phyloP scores from a whole-genome alignment of 2,329 filamentous ascomycete species.

The Arthrobotrys pseudoclavata region DNA sequence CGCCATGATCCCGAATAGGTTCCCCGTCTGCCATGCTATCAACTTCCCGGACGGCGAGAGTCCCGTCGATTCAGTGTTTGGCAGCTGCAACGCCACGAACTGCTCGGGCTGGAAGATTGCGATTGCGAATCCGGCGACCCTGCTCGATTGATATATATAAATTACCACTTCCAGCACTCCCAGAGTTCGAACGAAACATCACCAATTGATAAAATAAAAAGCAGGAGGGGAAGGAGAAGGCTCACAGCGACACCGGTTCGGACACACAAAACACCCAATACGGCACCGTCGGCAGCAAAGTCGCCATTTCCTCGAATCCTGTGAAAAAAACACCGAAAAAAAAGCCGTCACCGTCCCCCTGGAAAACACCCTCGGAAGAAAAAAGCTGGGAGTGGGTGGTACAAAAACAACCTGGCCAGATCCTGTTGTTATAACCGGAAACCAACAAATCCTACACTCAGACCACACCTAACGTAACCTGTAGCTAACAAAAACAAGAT shows the following conservation, averaged over 20 bases:
- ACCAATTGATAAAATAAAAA: background rate
- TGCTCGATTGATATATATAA: conserved; percentile 14
- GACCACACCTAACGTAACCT: background rate
- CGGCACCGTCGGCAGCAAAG: conserved; percentile 59
- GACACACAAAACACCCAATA: conserved; percentile 59
- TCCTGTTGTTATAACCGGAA: background rate
- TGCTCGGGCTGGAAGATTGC: conserved; percentile 48
- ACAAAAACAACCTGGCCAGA: conserved; percentile 7
- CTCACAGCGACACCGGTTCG: conserved; percentile 62
- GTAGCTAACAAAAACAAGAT: background rate
- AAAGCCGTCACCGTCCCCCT: too few relatives aligned
- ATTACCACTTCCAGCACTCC: background rate
- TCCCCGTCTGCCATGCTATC: conserved; percentile 58
- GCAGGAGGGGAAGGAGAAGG: background rate
- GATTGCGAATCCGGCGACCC: conserved; percentile 58
- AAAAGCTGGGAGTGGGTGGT: background rate
- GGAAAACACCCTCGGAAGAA: background rate
- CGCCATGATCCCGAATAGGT: conserved; percentile 59
- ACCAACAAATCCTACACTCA: too few relatives aligned
- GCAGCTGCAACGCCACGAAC: conserved; percentile 59
- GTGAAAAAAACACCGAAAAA: background rate
- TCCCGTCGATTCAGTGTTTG: conserved; percentile 23
- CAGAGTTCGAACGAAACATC: background rate
- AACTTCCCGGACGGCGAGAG: conserved; percentile 43
- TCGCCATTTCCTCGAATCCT: conserved; percentile 32